These are phyloP conservation scores for Apiospora pterosperma DNA, from an alignment of 2,329 filamentous ascomycete genomes.

Conservation along the genomic window DNA sequence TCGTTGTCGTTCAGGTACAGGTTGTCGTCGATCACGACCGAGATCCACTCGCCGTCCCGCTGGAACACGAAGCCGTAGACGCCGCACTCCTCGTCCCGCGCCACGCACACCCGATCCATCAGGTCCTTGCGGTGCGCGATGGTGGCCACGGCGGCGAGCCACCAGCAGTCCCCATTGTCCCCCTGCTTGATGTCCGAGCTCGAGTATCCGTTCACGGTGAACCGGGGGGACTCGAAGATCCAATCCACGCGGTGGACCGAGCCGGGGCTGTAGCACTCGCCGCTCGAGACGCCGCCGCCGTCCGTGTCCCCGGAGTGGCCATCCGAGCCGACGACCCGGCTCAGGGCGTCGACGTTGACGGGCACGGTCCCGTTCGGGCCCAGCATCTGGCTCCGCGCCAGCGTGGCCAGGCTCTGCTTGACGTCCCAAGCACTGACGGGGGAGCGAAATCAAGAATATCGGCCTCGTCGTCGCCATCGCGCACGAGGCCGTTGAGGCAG, in stretches of 20 bases:
- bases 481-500: conserved; percentile 27
- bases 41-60: conserved; percentile 68
- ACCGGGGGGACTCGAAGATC: conserved; percentile 39
- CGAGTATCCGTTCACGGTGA: conserved; percentile 37
- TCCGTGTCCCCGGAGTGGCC: neutral
- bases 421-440: conserved; percentile 14
- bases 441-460: neutral
- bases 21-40: conserved; percentile 70
- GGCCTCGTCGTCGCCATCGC: conserved; percentile 3
- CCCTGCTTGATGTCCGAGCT: conserved; percentile 41
- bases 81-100: conserved; percentile 62
- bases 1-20: conserved; percentile 59
- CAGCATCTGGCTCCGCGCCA: conserved; percentile 18
- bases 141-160: conserved; percentile 66
- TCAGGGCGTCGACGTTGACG: conserved; percentile 16
- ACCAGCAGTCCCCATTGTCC: conserved; percentile 67
- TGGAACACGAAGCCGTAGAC: conserved; percentile 75
- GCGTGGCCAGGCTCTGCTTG: conserved; percentile 19
- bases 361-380: conserved; percentile 14
- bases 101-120: conserved; percentile 66
- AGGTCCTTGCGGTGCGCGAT: conserved; percentile 63
- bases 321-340: conserved; percentile 14
- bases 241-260: conserved; percentile 41
- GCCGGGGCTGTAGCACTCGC: conserved; percentile 25
- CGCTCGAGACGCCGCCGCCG: conserved; percentile 8